These are phyloP conservation scores for Flaveria bidentis DNA, from an alignment of 129 eudicot genomes.

Conservation along the genomic window DNA sequence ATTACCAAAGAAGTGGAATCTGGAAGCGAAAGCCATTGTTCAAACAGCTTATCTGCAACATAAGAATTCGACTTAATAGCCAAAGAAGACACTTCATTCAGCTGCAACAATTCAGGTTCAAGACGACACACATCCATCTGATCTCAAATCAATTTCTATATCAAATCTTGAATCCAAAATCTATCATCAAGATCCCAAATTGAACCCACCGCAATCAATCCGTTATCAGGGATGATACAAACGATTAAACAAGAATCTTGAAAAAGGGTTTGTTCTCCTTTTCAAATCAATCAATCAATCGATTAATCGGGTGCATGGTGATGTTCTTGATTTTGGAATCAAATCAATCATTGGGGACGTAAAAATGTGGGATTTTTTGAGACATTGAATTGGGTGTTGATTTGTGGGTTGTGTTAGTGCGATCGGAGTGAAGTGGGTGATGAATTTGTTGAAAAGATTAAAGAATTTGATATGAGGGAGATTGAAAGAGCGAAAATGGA, in stretches of 20 bases:
- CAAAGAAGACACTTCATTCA: conserved; percentile 71
- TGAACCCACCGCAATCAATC: conserved; percentile 29
- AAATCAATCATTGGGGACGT: conserved; percentile 15
- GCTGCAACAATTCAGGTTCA: conserved; percentile 82
- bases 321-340: conserved; percentile 5
- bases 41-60: conserved; percentile 73
- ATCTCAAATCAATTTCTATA: conserved; percentile 64
- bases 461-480: conserved; percentile 5
- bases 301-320: neutral
- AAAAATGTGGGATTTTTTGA: conserved; percentile 11
- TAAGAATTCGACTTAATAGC: conserved; percentile 73
- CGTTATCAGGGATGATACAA: conserved; percentile 4
- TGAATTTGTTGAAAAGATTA: conserved; percentile 25
- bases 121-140: conserved; percentile 61
- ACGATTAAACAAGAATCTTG: neutral
- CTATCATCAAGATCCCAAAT: conserved; percentile 36
- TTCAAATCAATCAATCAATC: conserved; percentile 21
- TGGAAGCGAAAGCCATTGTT: conserved; percentile 92
- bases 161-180: conserved; percentile 18
- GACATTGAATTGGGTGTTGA: conserved; percentile 17
- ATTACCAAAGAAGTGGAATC: conserved; percentile 73
- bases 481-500: conserved; percentile 18
- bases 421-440: conserved; percentile 35
- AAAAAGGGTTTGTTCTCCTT: neutral
- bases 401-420: conserved; percentile 25